A percentile compares a stretch with the other conserved stretches of the same genome.
Conservation (phyloP, 495 filamentous ascomycete species). For the Lasiosphaeria ovina region DNA sequence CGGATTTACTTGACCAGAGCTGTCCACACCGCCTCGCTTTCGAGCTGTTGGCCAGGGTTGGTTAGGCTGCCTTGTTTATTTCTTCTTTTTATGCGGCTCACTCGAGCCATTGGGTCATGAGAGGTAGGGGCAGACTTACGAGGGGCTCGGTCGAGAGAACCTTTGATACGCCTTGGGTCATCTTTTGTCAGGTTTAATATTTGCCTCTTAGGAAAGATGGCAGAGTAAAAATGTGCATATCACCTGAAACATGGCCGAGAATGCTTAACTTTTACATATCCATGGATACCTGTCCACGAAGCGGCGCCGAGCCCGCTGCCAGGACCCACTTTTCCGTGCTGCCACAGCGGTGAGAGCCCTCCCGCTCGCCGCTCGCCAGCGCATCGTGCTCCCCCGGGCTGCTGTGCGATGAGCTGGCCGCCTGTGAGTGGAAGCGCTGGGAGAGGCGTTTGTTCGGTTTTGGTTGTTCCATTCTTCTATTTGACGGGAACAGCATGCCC, state of each 20-base stretch:
- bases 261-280: too few relatives aligned
- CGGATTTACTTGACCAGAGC: slow-evolving; percentile 43
- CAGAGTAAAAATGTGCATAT: background rate
- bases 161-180: slow-evolving; percentile 20
- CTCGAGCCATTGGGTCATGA: too few relatives aligned
- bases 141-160: slow-evolving; percentile 31
- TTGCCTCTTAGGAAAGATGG: background rate
- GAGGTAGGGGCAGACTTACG: slow-evolving; percentile 22
- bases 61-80: slow-evolving; percentile 9
- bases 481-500: too few relatives aligned
- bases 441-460: too few relatives aligned
- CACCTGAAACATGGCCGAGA: too few relatives aligned
- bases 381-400: background rate
- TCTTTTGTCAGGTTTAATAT: slow-evolving; percentile 2
- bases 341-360: too few relatives aligned
- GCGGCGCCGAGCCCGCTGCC: too few relatives aligned
- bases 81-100: background rate
- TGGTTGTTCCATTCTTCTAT: too few relatives aligned
- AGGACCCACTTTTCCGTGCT: too few relatives aligned
- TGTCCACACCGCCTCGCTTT: slow-evolving; percentile 70
- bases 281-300: too few relatives aligned
- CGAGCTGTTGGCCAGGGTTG: slow-evolving; percentile 24
- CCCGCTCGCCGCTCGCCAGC: background rate
- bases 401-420: slow-evolving; percentile 13
- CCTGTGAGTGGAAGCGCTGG: slow-evolving; percentile 12